phyloP scores from a whole-genome alignment of 1,284 basidiomycete species.

The Melampsora americana region DNA sequence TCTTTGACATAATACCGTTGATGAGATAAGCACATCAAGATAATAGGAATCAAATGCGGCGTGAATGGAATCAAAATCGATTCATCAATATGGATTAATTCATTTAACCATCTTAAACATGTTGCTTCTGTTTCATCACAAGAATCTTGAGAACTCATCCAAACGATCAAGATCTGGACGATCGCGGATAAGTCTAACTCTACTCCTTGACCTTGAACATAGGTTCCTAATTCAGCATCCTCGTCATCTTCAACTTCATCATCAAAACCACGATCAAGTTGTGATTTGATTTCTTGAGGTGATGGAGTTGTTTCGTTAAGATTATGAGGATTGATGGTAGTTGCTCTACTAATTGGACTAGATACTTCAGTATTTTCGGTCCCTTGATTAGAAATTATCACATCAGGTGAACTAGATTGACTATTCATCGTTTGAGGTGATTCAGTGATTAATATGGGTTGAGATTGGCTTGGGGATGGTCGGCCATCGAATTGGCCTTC shows the following conservation, averaged over 20 bases:
- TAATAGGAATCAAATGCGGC: conserved; percentile 82
- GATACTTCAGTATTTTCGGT: neutral
- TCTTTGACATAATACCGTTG: conserved; percentile 82
- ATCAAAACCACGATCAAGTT: conserved; percentile 49
- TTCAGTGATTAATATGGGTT: neutral
- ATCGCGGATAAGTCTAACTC: conserved; percentile 86
- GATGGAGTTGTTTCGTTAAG: neutral
- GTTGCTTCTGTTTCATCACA: conserved; percentile 57
- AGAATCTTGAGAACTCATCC: conserved; percentile 74
- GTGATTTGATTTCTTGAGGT: neutral
- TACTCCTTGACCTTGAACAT: conserved; percentile 90
- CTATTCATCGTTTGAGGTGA: neutral
- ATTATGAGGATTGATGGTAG: conserved; percentile 18
- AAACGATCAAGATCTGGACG: conserved; percentile 88
- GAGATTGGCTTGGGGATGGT: neutral
- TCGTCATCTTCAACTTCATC: conserved; percentile 49
- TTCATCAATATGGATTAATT: conserved; percentile 81
- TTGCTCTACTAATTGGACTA: neutral
- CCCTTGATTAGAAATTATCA: neutral
- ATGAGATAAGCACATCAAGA: conserved; percentile 90
- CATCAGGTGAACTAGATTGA: neutral
- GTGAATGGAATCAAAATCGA: conserved; percentile 93
- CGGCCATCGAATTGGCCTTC: neutral
- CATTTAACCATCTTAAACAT: conserved; percentile 79
- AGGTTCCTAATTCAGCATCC: conserved; percentile 60